phyloP scores from a whole-genome alignment of 139 green algal genomes.

The Chlorella ohadii region DNA sequence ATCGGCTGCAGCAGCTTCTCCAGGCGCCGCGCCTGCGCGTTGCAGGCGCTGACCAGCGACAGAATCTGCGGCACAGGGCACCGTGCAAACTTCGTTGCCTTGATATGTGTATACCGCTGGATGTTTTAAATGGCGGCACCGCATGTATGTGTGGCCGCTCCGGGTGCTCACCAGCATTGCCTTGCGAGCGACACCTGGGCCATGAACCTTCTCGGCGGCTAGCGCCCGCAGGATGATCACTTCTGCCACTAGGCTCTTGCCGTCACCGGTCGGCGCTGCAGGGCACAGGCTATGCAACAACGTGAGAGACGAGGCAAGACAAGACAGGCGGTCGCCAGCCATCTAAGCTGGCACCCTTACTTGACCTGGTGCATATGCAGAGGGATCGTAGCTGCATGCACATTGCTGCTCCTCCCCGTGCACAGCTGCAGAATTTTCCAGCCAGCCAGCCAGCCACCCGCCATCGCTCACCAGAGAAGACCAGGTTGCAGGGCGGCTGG shows the following conservation, averaged over 20 bases:
- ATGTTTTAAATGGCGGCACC: too few species aligned
- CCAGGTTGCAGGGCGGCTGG: background rate
- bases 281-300: background rate
- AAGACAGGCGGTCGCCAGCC: too few species aligned
- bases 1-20: background rate
- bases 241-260: conserved; percentile 39
- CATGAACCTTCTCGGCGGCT: background rate
- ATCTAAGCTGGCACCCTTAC: too few species aligned
- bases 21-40: conserved; percentile 25
- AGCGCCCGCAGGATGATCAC: conserved; percentile 41
- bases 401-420: too few species aligned
- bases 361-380: too few species aligned
- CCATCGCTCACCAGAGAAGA: background rate
- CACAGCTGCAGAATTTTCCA: too few species aligned
- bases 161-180: conserved; percentile 22
- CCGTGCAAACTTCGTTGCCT: too few species aligned
- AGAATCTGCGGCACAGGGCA: conserved; percentile 14
- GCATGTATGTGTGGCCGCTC: too few species aligned
- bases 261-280: conserved; percentile 32
- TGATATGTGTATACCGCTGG: too few species aligned
- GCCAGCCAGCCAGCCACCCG: background rate
- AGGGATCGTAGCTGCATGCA: too few species aligned
- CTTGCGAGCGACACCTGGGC: conserved; percentile 9
- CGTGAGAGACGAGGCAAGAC: too few species aligned
- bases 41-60: conserved; percentile 27